Base-by-base conservation (phyloP, 2,329 filamentous ascomycete species). In the Arachnomyces sp. region DNA sequence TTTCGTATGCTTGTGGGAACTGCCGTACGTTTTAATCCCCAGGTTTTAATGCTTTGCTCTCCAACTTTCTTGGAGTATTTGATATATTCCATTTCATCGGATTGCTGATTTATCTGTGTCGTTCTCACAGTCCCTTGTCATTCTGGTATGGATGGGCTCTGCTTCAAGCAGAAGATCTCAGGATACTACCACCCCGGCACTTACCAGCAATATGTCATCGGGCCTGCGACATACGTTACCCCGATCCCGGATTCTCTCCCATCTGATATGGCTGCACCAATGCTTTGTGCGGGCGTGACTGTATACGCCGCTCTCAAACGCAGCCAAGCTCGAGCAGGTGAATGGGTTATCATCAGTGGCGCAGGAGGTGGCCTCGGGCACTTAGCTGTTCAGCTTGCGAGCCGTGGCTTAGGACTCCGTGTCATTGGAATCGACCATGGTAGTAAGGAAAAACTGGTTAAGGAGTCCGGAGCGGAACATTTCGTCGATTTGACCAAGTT, bases 151-250 rank as follows among this genome's bases (percentile, higher is more conserved):
- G 78, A 80, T 46, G 74, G 69, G 7, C 59, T 69, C 30, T 80
- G 77, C 58, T 63, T 68, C 47, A 72, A 75, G 31, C 66, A 69
- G 44, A 76, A 74, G 53, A 57, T 84, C 36, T 79, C 74, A 0
- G 81, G 81, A 4, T 84, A 83, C 62, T 82, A 77, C 56, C 77
- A 73, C 0, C 80, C 80, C 0, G 81, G 81, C 29, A 85, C 80
- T n/a, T 85, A 84, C 56, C 81, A 84, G 55, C 78, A 84, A 61
- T 85, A 84, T 52, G 73, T 74, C 13, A 55, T 82, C 12, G 74
- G 72, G 0, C 77, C 78, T 7, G 80, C 80, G 3, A 73, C 74
- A 60, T 84, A 85, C 56, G 80, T 84, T 2, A 84, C 81, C 0
- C 78, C 78, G 2, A 83, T 85, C 49, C 81, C 81, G 2, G 78